Conservation (phyloP, 352 stramenopile species). For the Pythium brachiatum region DNA sequence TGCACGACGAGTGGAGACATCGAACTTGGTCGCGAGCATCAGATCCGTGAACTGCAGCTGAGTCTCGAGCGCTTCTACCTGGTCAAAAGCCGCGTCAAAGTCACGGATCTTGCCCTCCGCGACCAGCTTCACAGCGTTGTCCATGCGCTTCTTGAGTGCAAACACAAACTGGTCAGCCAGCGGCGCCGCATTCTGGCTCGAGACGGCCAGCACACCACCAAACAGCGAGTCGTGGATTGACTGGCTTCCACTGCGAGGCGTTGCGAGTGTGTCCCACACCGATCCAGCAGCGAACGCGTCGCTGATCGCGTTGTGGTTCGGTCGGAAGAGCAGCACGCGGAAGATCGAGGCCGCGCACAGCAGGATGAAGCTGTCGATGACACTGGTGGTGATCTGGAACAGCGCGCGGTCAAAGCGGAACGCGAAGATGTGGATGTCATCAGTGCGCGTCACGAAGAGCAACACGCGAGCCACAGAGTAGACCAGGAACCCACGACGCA, state of each 20-base stretch:
- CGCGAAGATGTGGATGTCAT: constrained; percentile 22
- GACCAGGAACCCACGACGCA: constrained; percentile 23
- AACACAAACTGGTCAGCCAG: constrained; percentile 26
- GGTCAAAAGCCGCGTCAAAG: constrained; percentile 22
- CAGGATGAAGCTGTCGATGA: constrained; percentile 29
- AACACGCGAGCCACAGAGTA: constrained; percentile 20
- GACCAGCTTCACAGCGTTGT: constrained; percentile 19
- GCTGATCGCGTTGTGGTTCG: constrained; percentile 21
- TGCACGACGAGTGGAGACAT: constrained; percentile 8
- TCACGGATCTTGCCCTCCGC: constrained; percentile 13
- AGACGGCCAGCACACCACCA: constrained; percentile 19
- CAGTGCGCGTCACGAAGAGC: constrained; percentile 26
- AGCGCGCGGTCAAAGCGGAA: constrained; percentile 25
- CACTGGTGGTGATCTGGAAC: constrained; percentile 29
- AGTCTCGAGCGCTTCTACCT: constrained; percentile 23
- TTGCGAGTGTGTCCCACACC: constrained; percentile 24
- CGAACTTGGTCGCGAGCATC: constrained; percentile 24
- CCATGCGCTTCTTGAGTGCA: constrained; percentile 27
- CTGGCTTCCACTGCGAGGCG: constrained; percentile 14
- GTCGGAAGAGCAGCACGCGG: constrained; percentile 30
- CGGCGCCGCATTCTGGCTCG: constrained; percentile 12
- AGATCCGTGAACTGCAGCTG: constrained; percentile 30
- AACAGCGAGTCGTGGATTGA: constrained; percentile 20
- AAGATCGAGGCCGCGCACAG: constrained; percentile 26
- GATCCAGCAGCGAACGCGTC: constrained; percentile 8